phyloP scores from a whole-genome alignment of 2,329 filamentous ascomycete species.

The Aspergillus tanneri region DNA sequence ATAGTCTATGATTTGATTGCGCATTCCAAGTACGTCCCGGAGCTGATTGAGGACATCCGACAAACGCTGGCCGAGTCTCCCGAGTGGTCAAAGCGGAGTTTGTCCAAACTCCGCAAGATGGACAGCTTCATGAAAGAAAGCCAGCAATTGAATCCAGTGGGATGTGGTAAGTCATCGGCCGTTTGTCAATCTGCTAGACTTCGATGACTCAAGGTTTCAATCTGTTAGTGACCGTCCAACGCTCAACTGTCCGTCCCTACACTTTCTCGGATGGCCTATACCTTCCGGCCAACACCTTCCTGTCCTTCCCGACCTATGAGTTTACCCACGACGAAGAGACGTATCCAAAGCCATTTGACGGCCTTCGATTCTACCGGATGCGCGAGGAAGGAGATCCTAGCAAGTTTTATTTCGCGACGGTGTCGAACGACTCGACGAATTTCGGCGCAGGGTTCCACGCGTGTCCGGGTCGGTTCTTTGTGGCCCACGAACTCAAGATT shows the following conservation, averaged over 20 bases:
- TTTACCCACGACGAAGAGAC: conserved; percentile 48
- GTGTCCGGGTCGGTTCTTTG: conserved; percentile 33
- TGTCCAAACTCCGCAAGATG: conserved; percentile 15
- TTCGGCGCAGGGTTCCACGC: conserved; percentile 59
- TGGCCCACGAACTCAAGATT: conserved; percentile 28
- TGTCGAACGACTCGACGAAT: conserved; percentile 51
- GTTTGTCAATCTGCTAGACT: too few relatives aligned
- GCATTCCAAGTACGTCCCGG: conserved; percentile 2
- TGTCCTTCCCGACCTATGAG: conserved; percentile 48
- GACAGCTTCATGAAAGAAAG: conserved; percentile 29
- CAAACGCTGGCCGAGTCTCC: not conserved
- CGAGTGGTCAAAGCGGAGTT: not conserved
- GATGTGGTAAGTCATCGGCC: conserved; percentile 13
- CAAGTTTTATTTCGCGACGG: conserved; percentile 55
- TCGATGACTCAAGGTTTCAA: too few relatives aligned
- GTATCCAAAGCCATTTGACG: conserved; percentile 51
- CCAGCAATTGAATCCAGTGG: conserved; percentile 19
- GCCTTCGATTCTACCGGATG: conserved; percentile 51
- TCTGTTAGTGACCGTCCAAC: conserved; percentile 21
- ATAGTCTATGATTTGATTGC: conserved; percentile 1
- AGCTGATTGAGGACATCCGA: conserved; percentile 4
- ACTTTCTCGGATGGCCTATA: conserved; percentile 44
- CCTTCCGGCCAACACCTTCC: conserved; percentile 45
- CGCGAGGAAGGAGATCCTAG: conserved; percentile 37
- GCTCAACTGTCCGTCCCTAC: conserved; percentile 12